Percentiles rank a stretch among this genome's conserved stretches.
phyloP scores from a whole-genome alignment of 2,329 filamentous ascomycete species.

The Magnaporthiopsis poae region DNA sequence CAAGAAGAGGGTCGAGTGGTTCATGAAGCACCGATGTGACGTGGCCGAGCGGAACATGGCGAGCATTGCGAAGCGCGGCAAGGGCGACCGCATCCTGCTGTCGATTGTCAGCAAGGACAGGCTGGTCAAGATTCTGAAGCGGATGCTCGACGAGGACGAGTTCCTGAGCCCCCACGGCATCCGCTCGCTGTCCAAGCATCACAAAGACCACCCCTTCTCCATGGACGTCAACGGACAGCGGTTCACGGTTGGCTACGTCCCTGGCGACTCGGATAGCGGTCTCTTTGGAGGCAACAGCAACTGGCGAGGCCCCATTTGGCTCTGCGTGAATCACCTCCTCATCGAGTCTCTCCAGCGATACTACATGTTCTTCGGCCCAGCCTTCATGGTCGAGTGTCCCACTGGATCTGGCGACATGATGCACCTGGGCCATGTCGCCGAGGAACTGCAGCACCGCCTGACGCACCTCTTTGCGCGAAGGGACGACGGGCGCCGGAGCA shows the following conservation, averaged over 20 bases:
- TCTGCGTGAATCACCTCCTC: conserved; percentile 89
- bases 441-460: conserved; percentile 88
- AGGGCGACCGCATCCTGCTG: conserved; percentile 76
- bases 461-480: conserved; percentile 82
- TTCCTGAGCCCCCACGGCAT: conserved; percentile 87
- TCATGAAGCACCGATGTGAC: conserved; percentile 77
- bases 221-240: conserved; percentile 92
- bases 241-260: conserved; percentile 80
- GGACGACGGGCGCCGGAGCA: conserved; percentile 76
- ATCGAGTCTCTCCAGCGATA: conserved; percentile 91
- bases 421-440: conserved; percentile 88
- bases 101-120: conserved; percentile 88
- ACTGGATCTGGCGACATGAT: conserved; percentile 88
- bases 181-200: conserved; percentile 80
- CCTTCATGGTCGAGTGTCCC: conserved; percentile 83
- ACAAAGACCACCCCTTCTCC: conserved; percentile 79
- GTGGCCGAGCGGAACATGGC: conserved; percentile 89
- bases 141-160: conserved; percentile 89
- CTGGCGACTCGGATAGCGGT: conserved; percentile 91
- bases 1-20: conserved; percentile 90
- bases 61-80: conserved; percentile 80
- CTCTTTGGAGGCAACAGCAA: conserved; percentile 97
- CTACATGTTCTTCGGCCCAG: conserved; percentile 88
- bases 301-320: conserved; percentile 92
- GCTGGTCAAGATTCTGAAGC: conserved; percentile 75